These are phyloP conservation scores for Paxillus ammoniavirescens DNA, from an alignment of 768 basidiomycete species.

Conservation along the genomic window DNA sequence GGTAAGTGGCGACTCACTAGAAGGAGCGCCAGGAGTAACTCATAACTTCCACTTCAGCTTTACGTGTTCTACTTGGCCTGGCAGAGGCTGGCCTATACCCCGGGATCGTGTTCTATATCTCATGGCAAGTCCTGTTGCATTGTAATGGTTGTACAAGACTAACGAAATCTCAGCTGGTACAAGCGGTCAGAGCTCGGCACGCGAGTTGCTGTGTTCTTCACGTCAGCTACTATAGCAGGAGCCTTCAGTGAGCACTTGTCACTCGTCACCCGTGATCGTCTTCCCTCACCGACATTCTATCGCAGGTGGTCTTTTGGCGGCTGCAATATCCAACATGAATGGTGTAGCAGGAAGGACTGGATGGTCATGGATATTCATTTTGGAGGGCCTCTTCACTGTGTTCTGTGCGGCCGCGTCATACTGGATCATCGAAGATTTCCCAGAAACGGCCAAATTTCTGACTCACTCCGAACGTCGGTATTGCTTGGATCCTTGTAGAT, in stretches of 20 bases:
- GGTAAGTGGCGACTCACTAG: slow-evolving; percentile 35
- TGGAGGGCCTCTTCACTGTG: slow-evolving; percentile 72
- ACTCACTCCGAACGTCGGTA: slow-evolving; percentile 56
- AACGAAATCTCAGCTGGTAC: slow-evolving; percentile 59
- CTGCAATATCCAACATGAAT: slow-evolving; percentile 68
- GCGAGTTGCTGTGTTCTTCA: slow-evolving; percentile 74
- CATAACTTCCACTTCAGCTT: slow-evolving; percentile 33
- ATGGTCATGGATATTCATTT: slow-evolving; percentile 74
- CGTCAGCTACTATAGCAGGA: slow-evolving; percentile 76
- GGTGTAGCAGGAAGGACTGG: slow-evolving; percentile 61
- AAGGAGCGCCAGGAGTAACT: not conserved
- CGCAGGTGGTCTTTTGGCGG: slow-evolving; percentile 61
- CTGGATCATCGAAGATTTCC: slow-evolving; percentile 78
- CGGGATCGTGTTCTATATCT: slow-evolving; percentile 59
- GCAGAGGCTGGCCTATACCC: slow-evolving; percentile 54
- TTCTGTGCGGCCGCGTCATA: slow-evolving; percentile 57
- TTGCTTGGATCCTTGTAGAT: not conserved
- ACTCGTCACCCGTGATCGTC: not conserved
- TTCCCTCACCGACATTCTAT: not conserved
- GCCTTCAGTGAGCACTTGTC: slow-evolving; percentile 54
- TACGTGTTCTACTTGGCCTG: slow-evolving; percentile 59
- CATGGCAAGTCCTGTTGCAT: slow-evolving; percentile 39
- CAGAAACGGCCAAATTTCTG: slow-evolving; percentile 71
- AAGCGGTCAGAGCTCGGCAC: slow-evolving; percentile 72
- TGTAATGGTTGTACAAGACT: not conserved